Evolutionary conservation across 768 basidiomycete species (phyloP), one percentile per base, ranked within the genome.

Genomic region (Hortiboletus campestris): DNA sequence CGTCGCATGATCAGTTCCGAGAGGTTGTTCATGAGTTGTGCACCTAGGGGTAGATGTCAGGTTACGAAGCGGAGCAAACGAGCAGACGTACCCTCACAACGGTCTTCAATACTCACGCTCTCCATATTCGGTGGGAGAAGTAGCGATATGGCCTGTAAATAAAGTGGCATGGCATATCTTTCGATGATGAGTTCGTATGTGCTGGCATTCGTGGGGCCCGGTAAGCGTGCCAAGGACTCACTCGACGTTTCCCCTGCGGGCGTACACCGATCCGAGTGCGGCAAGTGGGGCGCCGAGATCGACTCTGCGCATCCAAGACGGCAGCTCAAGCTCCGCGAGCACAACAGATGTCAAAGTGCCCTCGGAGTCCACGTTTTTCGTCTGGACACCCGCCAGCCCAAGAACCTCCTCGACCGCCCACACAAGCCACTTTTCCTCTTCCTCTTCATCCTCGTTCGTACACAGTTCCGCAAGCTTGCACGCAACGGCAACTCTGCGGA

Each of bases 261-360:
- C 79, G 58, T 89, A 88, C 49, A 84, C 83, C 5, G 78, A 73
- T 1, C 82, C 88, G 5, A 90, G 75, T 1, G 85, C 82, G 61
- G 87, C 86, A 34, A 89, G 74, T 2, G 86, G 87, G 11, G 85
- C 84, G 19, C 82, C 85, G 25, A 89, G 70, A 59, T 89, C 85
- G 20, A 79, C 76, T 53, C 74, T 77, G 10, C 75, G 74, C 45
- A 80, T 80, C 88, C 88, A 89, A 19, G 64, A 56, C 2, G 88
- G 87, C 47, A 88, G 60, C 14, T 76, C 75, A 20, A 89, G 72
- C 50, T 83, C 82, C 1, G 79, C 74, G 11, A 82, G 73, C 35
- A 78, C 69, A 0, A 77, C 58, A 2, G 63, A 43, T 6, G 55
- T 34, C 7, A 51, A 48, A 1, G 45, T 4, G 14, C n/a, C 12